phyloP scores from a whole-genome alignment of 495 filamentous ascomycete genomes.

The Trichoderma gamsii region DNA sequence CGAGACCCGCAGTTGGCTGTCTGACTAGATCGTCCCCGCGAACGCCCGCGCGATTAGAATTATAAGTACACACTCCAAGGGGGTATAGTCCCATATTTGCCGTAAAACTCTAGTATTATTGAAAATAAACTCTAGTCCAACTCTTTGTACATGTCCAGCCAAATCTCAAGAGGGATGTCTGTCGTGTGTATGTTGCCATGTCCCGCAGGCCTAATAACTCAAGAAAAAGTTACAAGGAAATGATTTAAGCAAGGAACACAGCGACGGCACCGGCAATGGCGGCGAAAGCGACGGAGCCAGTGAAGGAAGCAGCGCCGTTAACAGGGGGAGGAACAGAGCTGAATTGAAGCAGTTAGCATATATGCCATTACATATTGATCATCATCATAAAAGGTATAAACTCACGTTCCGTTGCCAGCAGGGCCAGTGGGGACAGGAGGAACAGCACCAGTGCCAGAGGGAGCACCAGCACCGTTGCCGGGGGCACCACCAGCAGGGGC shows the following conservation, averaged over 20 bases:
- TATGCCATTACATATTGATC: constrained; percentile 10
- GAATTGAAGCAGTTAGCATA: constrained; percentile 20
- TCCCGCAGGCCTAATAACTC: constrained; percentile 24
- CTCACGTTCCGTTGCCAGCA: constrained; percentile 27
- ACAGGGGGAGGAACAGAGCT: constrained; percentile 32
- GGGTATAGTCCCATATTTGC: constrained; percentile 27
- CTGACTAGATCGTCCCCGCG: constrained; percentile 18
- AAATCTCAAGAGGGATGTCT: neutral
- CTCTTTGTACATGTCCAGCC: constrained; percentile 16
- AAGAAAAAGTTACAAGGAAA: constrained; percentile 22
- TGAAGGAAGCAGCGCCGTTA: constrained; percentile 39
- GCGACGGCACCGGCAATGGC: constrained; percentile 47
- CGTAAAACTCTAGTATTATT: constrained; percentile 23
- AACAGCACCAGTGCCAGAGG: constrained; percentile 28
- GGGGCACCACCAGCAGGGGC: constrained; percentile 16
- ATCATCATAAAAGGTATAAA: neutral
- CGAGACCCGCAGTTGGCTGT: constrained; percentile 7
- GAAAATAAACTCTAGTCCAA: constrained; percentile 13
- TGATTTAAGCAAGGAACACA: constrained; percentile 46
- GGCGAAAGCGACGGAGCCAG: constrained; percentile 41
- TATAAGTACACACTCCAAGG: constrained; percentile 35
- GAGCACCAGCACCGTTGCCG: constrained; percentile 20
- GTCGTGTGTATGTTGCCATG: constrained; percentile 19
- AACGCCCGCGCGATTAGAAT: constrained; percentile 35
- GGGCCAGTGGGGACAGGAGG: constrained; percentile 15